These are phyloP conservation scores for Dentipellis sp. DNA, from an alignment of 768 basidiomycete genomes.

Conservation along the genomic window DNA sequence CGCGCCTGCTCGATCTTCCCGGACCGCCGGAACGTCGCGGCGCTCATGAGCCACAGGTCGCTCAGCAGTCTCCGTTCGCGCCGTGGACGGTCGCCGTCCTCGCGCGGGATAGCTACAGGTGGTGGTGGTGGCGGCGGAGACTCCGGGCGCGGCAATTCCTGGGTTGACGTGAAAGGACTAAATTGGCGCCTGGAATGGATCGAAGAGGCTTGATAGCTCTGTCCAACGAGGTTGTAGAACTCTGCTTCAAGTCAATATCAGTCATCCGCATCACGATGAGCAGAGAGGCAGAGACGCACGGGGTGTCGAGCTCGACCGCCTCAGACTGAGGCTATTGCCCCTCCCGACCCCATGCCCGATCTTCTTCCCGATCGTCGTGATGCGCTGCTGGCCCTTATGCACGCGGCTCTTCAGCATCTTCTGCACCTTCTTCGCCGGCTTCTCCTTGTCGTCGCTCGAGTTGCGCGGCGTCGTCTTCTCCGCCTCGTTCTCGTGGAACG, in stretches of 20 bases:
- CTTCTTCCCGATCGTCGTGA: conserved; percentile 69
- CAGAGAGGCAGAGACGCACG: conserved; percentile 31
- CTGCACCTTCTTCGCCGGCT: conserved; percentile 62
- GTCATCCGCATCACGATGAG: background rate
- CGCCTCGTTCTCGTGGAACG: background rate
- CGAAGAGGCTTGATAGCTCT: conserved; percentile 67
- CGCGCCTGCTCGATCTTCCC: conserved; percentile 87
- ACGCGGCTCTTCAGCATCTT: conserved; percentile 69
- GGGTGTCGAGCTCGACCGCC: conserved; percentile 59
- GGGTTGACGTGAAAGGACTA: conserved; percentile 23
- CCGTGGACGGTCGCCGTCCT: conserved; percentile 28
- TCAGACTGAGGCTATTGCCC: conserved; percentile 35
- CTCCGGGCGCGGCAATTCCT: conserved; percentile 22
- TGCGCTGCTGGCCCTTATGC: conserved; percentile 62
- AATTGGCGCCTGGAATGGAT: conserved; percentile 68
- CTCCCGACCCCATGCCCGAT: conserved; percentile 62
- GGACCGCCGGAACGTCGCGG: conserved; percentile 85
- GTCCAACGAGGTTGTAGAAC: conserved; percentile 56
- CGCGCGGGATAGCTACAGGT: conserved; percentile 14
- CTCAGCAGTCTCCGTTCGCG: conserved; percentile 63
- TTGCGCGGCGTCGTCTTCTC: background rate
- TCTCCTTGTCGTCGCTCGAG: conserved; percentile 18
- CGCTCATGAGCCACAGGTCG: conserved; percentile 88
- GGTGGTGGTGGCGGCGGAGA: conserved; percentile 33
- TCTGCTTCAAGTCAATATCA: conserved; percentile 30